Base-by-base conservation (phyloP, 257 asterid genomes). In the Phtheirospermum japonicum region DNA sequence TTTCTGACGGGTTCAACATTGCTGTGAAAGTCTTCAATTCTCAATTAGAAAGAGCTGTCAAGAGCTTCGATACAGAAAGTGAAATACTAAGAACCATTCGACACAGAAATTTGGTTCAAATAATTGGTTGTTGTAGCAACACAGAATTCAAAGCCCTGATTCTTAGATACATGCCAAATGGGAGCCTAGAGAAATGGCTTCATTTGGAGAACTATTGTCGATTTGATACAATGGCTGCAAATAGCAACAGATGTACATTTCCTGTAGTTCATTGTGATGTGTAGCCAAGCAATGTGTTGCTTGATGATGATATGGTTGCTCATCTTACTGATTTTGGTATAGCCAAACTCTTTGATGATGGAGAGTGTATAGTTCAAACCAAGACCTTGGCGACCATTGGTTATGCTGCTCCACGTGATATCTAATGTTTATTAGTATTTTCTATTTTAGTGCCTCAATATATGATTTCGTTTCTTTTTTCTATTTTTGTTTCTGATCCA, bases 331-430 rank as follows among this genome's bases (percentile, higher is more conserved):
- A 51, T 51, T 51, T 51, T 5, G 57, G 57, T 3, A 51, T 51
- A 18, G 28, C 57, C 4, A 51, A 51, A 13, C 32, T 51, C 14
- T 20, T 51, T 4, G 57, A 23, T 4, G 33, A 51, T 2, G 57
- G 57, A 11, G 57, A 51, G 31, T 18, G n/a, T 11, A 51, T 11
- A 11, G 14, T 51, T 9, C 57, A 51, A 3, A 51, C 57, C 57
- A 51, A 51, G 14, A 51, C 57, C 57, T 5, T 51, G 14, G 57
- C 57, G 19, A 51, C 57, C 13, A 51, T 51, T 8, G 57, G 57
- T 8, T 51, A 51, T 6, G 32, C 32, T 7, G 57, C 57, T 9
- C 57, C 57, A 20, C 33, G 57, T 51, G 13, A 48, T 48, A 13
- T 45, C 2, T 39, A 39, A 9, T 39, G 45, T 1, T 39, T 6